These are phyloP conservation scores for Lentinula detonsa DNA, from an alignment of 768 basidiomycete species.

Conservation along the genomic window DNA sequence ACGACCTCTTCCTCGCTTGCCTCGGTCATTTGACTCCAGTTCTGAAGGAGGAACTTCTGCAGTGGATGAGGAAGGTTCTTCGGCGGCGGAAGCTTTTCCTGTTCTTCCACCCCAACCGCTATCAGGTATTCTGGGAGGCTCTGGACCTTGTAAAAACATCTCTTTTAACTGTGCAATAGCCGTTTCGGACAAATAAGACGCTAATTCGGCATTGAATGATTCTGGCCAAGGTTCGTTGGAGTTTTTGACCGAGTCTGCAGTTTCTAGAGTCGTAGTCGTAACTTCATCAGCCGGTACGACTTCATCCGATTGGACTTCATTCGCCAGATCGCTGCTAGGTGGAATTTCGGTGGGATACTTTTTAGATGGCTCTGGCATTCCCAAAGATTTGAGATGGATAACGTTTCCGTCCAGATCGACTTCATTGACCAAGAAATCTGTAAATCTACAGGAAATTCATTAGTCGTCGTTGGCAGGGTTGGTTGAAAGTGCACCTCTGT, in stretches of 20 bases:
- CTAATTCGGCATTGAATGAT: slow-evolving; percentile 46
- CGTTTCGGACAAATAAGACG: slow-evolving; percentile 57
- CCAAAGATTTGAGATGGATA: slow-evolving; percentile 74
- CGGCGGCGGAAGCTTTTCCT: slow-evolving; percentile 23
- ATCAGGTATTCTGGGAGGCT: slow-evolving; percentile 70
- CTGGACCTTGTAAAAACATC: slow-evolving; percentile 77
- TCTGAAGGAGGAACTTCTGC: slow-evolving; percentile 17
- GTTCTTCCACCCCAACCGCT: slow-evolving; percentile 63
- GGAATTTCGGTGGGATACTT: slow-evolving; percentile 23
- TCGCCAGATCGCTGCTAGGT: slow-evolving; percentile 9
- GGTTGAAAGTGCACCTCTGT: slow-evolving; percentile 59
- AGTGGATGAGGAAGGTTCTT: slow-evolving; percentile 15
- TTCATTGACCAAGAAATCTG: slow-evolving; percentile 94
- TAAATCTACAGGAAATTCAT: slow-evolving; percentile 56
- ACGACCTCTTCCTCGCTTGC: slow-evolving; percentile 35
- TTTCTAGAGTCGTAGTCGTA: slow-evolving; percentile 7
- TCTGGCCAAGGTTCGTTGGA: slow-evolving; percentile 59
- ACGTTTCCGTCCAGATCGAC: slow-evolving; percentile 78
- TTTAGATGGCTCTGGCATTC: slow-evolving; percentile 56
- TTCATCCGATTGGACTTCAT: background rate
- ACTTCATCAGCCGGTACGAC: background rate
- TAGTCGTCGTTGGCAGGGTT: background rate
- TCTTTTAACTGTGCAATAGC: slow-evolving; percentile 58
- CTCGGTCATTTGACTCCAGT: slow-evolving; percentile 19
- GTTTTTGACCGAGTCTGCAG: slow-evolving; percentile 6